Percentiles rank a stretch among this genome's conserved stretches.
Conservation (phyloP, 2,329 filamentous ascomycete genomes). For the Hymenoscyphus repandus region DNA sequence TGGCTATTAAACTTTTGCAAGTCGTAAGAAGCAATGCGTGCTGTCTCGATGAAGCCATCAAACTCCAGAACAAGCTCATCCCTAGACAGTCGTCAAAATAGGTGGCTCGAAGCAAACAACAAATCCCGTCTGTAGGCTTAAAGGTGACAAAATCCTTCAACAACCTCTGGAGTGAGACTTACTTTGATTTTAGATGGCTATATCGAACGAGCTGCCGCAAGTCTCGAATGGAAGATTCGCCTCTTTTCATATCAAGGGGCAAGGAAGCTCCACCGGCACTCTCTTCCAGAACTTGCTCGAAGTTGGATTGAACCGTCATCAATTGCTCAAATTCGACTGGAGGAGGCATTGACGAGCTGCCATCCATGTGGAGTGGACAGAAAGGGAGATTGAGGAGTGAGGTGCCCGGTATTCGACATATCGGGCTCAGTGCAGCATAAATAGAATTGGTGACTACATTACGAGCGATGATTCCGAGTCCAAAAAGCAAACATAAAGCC, state of each 20-base stretch:
- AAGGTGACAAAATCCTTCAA: not conserved
- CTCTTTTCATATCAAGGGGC: slow-evolving; percentile 73
- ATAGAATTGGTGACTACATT: slow-evolving; percentile 59
- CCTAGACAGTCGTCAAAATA: slow-evolving; percentile 30
- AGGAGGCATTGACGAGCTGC: slow-evolving; percentile 14
- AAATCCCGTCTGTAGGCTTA: not conserved
- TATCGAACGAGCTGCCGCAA: slow-evolving; percentile 66
- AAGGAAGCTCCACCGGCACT: slow-evolving; percentile 61
- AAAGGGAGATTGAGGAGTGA: slow-evolving; percentile 59
- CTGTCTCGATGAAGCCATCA: slow-evolving; percentile 67
- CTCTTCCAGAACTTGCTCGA: slow-evolving; percentile 69
- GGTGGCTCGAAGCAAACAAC: not conserved
- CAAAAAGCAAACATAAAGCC: slow-evolving; percentile 55
- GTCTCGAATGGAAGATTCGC: slow-evolving; percentile 69
- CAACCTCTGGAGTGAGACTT: slow-evolving; percentile 17
- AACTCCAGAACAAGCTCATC: slow-evolving; percentile 72
- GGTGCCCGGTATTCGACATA: slow-evolving; percentile 65
- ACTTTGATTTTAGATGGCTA: slow-evolving; percentile 57
- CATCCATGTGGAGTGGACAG: slow-evolving; percentile 38
- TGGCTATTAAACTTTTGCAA: slow-evolving; percentile 72
- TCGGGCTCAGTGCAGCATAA: slow-evolving; percentile 56
- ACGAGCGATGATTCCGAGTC: slow-evolving; percentile 52
- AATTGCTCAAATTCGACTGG: slow-evolving; percentile 64
- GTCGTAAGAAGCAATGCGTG: slow-evolving; percentile 57
- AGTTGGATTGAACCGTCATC: slow-evolving; percentile 68